Conservation (phyloP, 106 monocot genomes). For the Agapanthus africanus region DNA sequence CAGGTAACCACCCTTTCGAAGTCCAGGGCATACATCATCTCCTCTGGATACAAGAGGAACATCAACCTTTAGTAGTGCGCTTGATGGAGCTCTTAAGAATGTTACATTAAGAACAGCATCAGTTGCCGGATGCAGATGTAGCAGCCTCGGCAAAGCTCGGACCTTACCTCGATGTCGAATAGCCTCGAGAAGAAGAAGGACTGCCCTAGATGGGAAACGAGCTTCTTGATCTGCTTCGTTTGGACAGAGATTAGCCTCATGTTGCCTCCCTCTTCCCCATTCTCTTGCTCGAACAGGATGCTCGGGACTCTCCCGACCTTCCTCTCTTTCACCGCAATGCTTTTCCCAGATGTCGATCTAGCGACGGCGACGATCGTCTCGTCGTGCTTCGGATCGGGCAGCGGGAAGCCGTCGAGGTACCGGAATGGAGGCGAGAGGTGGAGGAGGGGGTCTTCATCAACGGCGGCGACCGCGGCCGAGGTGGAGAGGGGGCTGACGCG, state of each 20-base stretch:
- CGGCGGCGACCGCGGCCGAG: constrained; percentile 20
- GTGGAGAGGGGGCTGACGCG: constrained; percentile 9
- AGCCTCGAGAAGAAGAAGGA: constrained; percentile 80
- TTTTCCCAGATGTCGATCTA: constrained; percentile 52
- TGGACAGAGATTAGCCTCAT: constrained; percentile 82
- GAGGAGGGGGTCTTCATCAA: background rate
- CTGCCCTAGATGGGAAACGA: constrained; percentile 71
- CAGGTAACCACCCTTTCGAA: no score
- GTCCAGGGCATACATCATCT: no score
- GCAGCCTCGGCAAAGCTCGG: constrained; percentile 80
- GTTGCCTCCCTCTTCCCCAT: constrained; percentile 93
- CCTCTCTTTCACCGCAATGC: constrained; percentile 70
- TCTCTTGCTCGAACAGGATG: constrained; percentile 95
- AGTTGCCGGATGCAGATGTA: no score
- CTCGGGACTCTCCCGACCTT: constrained; percentile 76
- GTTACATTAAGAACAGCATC: no score
- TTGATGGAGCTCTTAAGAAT: no score
- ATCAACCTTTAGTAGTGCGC: no score
- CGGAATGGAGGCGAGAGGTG: constrained; percentile 28
- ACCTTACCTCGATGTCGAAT: constrained; percentile 81
- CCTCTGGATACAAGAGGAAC: no score
- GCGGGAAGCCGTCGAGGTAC: constrained; percentile 71
- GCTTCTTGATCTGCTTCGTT: constrained; percentile 85
- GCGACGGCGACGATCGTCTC: constrained; percentile 80
- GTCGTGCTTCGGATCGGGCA: constrained; percentile 74